phyloP scores from a whole-genome alignment of 2,329 filamentous ascomycete genomes.

The Hypoxylon sp. region DNA sequence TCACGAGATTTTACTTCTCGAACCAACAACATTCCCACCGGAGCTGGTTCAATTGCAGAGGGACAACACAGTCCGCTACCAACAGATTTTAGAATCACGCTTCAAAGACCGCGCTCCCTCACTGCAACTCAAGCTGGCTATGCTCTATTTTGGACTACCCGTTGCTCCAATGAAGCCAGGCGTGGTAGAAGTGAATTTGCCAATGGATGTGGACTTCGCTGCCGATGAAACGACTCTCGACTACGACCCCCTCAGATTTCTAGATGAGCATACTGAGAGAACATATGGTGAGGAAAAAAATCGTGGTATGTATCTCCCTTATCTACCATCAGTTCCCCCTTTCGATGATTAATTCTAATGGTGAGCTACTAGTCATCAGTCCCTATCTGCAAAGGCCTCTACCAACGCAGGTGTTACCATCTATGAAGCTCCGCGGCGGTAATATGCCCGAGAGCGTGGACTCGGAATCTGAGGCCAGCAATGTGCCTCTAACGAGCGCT shows the following conservation, averaged over 20 bases:
- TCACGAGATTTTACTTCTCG: slow-evolving; percentile 55
- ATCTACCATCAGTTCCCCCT: not conserved
- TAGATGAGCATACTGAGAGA: slow-evolving; percentile 43
- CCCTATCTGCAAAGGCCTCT: slow-evolving; percentile 6
- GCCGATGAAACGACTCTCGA: slow-evolving; percentile 12
- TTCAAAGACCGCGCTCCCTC: slow-evolving; percentile 53
- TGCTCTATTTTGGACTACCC: slow-evolving; percentile 65
- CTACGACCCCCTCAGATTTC: slow-evolving; percentile 45
- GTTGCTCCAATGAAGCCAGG: slow-evolving; percentile 59
- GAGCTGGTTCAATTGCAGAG: slow-evolving; percentile 55
- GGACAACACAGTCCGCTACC: slow-evolving; percentile 53
- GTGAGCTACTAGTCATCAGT: slow-evolving; percentile 2
- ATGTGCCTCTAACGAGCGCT: not conserved
- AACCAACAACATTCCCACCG: slow-evolving; percentile 48
- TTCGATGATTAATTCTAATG: slow-evolving; percentile 7
- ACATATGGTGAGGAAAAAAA: slow-evolving; percentile 26
- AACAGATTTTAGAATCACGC: slow-evolving; percentile 51
- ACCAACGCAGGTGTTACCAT: slow-evolving; percentile 25
- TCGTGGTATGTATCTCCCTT: slow-evolving; percentile 25
- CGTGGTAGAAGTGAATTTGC: slow-evolving; percentile 7
- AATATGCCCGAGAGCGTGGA: slow-evolving; percentile 10
- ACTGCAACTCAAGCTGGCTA: slow-evolving; percentile 61
- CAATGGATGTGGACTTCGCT: slow-evolving; percentile 35
- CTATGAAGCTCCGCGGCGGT: slow-evolving; percentile 36
- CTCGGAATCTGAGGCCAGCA: slow-evolving; percentile 11